Evolutionary conservation across 2,329 filamentous ascomycete species (phyloP), one percentile per base, ranked within the genome.

Genomic region (Neofusicoccum laricinum): DNA sequence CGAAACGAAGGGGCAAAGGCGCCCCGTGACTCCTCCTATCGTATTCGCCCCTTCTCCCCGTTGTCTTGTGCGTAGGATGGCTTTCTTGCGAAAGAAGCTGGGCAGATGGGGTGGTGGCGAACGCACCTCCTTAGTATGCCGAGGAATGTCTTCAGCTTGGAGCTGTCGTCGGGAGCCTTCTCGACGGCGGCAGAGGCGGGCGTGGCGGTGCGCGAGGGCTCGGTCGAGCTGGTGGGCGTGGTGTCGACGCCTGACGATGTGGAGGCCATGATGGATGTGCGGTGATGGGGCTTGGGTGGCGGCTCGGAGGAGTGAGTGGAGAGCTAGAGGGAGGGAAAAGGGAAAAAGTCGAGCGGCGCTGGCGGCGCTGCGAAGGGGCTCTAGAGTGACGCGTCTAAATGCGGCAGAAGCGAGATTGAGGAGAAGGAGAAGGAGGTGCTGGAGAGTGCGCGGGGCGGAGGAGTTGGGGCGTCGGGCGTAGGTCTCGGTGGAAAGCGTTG

Each of bases 81-180:
- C 36, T 11, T 15, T 38, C 36, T 12, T 8, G 36, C 36, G 14
- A 15, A 38, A 15, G 10, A 15, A 38, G 36, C 10, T 38, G 11
- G 7, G 36, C 11, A 38, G 4, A 38, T 12, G 36, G 36, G 36
- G 14, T 15, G 6, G 14, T 38, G 6, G 11, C 2, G 11, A 12
- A 36, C 88, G 81, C 84, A 96, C 92, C 91, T 96, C 79, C 90
- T 89, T 73, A 98, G 80, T 70, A 97, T 96, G 62, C 88, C 87
- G 67, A 97, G 78, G 73, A 98, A 96, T 1, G 92, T 96, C 79
- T 88, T 90, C 73, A 98, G 82, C 83, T 97, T 97, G 69, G 91
- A 94, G 69, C 87, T 88, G 65, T 98, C 93, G 80, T 91, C 93
- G 69, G 84, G 83, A 15, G 81, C 77, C 77, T 88, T 87, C 73